Conservation (phyloP, 352 stramenopile genomes). For the Phytophthora multivora region DNA sequence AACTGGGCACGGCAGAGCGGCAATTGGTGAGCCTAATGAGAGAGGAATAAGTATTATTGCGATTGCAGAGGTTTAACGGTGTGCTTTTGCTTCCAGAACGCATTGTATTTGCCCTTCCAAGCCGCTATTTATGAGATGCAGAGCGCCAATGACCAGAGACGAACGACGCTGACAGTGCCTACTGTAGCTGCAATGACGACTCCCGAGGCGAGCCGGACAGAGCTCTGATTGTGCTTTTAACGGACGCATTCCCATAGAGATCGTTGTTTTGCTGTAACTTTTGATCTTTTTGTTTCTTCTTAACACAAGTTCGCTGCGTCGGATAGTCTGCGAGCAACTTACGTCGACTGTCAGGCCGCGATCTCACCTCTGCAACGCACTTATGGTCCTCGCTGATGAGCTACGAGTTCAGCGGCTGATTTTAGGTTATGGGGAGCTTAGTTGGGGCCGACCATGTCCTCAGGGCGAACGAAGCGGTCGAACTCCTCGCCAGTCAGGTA, state of each 20-base stretch:
- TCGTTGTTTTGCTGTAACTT: slow-evolving; percentile 6
- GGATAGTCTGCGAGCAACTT: neutral
- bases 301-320: slow-evolving; percentile 10
- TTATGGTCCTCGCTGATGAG: neutral
- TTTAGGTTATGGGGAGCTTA: slow-evolving; percentile 32
- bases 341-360: neutral
- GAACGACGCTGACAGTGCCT: slow-evolving; percentile 19
- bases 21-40: slow-evolving; percentile 41
- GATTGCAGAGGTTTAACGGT: neutral
- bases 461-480: slow-evolving; percentile 94
- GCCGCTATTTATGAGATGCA: slow-evolving; percentile 65
- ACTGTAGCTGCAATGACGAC: slow-evolving; percentile 15
- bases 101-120: slow-evolving; percentile 60
- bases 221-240: slow-evolving; percentile 21
- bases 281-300: slow-evolving; percentile 11
- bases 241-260: neutral
- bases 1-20: slow-evolving; percentile 50
- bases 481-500: slow-evolving; percentile 95
- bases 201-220: slow-evolving; percentile 29
- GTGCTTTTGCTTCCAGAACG: slow-evolving; percentile 36
- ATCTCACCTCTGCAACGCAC: neutral
- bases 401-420: neutral
- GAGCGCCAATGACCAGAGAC: slow-evolving; percentile 28
- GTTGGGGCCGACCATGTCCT: slow-evolving; percentile 95
- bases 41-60: too few species aligned